Evolutionary conservation across 768 basidiomycete species (phyloP).

Genomic region (Xanthoconium stramineum): DNA sequence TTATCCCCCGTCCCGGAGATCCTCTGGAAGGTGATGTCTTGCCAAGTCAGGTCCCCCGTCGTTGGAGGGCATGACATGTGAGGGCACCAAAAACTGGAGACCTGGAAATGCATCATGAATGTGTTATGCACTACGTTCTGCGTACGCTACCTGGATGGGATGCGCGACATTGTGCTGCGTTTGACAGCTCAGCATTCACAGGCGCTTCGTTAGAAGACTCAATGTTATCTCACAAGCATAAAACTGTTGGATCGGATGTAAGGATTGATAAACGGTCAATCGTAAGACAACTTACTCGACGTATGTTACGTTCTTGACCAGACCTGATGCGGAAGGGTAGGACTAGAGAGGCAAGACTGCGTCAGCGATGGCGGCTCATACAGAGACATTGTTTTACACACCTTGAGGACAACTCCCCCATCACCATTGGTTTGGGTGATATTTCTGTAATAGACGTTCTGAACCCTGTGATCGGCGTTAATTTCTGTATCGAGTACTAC

Average conservation of each 20-base stretch:
- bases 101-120: background rate
- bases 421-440: background rate
- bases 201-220: too few species aligned
- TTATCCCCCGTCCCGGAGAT: constrained; percentile 10
- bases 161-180: background rate
- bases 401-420: constrained; percentile 10
- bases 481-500: background rate
- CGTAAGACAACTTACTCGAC: constrained; percentile 3
- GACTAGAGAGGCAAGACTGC: constrained; percentile 1
- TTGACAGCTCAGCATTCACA: background rate
- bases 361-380: background rate
- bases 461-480: constrained; percentile 3
- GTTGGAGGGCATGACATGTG: background rate
- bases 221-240: constrained; percentile 2
- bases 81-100: constrained; percentile 6
- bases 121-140: too few species aligned
- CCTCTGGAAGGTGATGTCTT: constrained; percentile 3
- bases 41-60: constrained; percentile 7
- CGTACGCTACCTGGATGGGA: constrained; percentile 11
- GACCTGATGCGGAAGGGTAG: constrained; percentile 6
- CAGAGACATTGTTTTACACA: background rate
- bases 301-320: constrained; percentile 10
- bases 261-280: background rate
- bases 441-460: constrained; percentile 10
- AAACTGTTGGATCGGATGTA: constrained; percentile 3